Evolutionary conservation across 2,329 filamentous ascomycete species (phyloP).

Genomic region (Ilyonectria mors-panacis): DNA sequence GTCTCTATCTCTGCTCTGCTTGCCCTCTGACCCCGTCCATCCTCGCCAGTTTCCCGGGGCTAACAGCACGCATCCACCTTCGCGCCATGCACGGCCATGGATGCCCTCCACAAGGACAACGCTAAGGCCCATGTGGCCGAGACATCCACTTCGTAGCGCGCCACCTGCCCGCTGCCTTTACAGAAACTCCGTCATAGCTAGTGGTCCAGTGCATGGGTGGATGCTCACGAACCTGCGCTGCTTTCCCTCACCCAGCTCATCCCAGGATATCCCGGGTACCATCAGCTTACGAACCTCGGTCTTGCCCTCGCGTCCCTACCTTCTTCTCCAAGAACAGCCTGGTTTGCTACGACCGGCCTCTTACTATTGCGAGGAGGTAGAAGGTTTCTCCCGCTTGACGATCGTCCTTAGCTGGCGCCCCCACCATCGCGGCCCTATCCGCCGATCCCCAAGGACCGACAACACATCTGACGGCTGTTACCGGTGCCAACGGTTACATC

Average conservation of each 20-base stretch:
- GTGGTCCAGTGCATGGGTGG: slow-evolving; percentile 4
- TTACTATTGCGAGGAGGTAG: slow-evolving; percentile 9
- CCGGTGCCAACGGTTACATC: slow-evolving; percentile 11
- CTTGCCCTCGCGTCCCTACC: too few relatives aligned
- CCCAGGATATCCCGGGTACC: background rate
- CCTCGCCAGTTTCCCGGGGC: slow-evolving; percentile 22
- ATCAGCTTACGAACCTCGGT: background rate
- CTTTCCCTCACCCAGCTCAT: background rate
- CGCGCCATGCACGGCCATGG: slow-evolving; percentile 25
- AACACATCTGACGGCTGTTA: slow-evolving; percentile 25
- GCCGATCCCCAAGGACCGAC: slow-evolving; percentile 20
- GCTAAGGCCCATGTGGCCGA: slow-evolving; percentile 36
- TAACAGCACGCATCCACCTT: slow-evolving; percentile 19
- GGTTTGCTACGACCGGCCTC: slow-evolving; percentile 13
- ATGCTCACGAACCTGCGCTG: slow-evolving; percentile 3
- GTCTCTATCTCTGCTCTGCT: background rate
- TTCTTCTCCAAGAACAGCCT: background rate
- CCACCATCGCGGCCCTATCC: slow-evolving; percentile 20
- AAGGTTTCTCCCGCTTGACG: slow-evolving; percentile 16
- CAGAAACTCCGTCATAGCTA: slow-evolving; percentile 3
- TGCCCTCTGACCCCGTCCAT: background rate
- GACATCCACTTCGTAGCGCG: slow-evolving; percentile 17
- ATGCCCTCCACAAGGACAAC: slow-evolving; percentile 22
- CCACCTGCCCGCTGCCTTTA: slow-evolving; percentile 18
- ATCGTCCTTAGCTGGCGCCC: slow-evolving; percentile 19